Evolutionary conservation across 169 alveolate species (phyloP), one percentile per base, ranked within the genome.

Genomic region (Babesia divergens): DNA sequence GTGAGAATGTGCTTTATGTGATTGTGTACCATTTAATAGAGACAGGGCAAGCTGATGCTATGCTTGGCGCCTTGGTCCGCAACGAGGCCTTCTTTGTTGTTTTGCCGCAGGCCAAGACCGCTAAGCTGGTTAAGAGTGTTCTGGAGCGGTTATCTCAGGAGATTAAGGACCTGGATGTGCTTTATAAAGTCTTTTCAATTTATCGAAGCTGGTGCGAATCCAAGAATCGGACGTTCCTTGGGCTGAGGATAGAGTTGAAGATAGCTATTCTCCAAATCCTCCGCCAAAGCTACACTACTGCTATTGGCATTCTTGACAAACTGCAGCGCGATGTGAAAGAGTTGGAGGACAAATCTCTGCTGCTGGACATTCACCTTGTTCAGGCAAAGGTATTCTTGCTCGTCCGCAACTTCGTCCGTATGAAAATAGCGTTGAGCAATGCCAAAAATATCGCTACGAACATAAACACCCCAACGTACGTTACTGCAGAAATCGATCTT

Each of bases 401-500:
- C 40, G 84, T 95, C 42, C 91, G 94, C 44, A 95, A 96, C 84
- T 77, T 94, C 40, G 93, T 97, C 24, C 93, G 94, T 65, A 90
- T 97, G 56, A 96, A 95, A 75, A 97, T 98, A 1, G 91, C 98
- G 34, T 80, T 96, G 44, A 96, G 98, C 3, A 93, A 96, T 74
- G 97, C 97, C 9, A 95, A 96, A 83, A 95, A 97, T 42, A 91
- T 95, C 38, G 92, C 98, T 3, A 95, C 94, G 54, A 90, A 95
- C 42, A 94, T 96, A 32, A 95, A 96, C 77, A 91, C 97, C n/a
- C 97, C 97, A 11, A 97, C 98, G 20, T 84, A 91, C 42, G 89
- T 95, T 38, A 94, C 94, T 74, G 98, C 98, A 50, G 97, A 96
- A 64, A 94, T 96, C 34, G 99, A 96, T 75, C 86, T 95, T 65